phyloP scores from a whole-genome alignment of 2,329 filamentous ascomycete genomes.

The Xylaria sp. region DNA sequence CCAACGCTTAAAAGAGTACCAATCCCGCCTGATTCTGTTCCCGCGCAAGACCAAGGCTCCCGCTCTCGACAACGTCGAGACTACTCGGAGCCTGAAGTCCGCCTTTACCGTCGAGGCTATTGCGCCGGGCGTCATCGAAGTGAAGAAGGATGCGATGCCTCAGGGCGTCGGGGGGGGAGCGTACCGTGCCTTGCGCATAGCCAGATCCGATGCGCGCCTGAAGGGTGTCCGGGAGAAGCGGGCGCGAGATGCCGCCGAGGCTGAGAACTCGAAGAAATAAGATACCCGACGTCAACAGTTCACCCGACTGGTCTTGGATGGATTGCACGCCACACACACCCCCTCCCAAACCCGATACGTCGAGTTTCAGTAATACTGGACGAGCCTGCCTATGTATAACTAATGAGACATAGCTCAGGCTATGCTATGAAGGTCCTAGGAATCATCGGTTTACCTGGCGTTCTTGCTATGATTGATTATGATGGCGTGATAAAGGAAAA shows the following conservation, averaged over 20 bases:
- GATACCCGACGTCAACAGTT: not conserved
- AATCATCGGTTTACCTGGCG: too few relatives aligned
- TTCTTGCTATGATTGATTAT: too few relatives aligned
- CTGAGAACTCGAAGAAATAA: not conserved
- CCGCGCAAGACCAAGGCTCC: not conserved
- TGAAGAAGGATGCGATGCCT: conserved; percentile 3
- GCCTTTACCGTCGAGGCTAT: not conserved
- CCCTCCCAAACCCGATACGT: not conserved
- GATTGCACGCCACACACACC: not conserved
- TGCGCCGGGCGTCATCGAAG: not conserved
- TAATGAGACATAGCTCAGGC: too few relatives aligned
- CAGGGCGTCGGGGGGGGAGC: not conserved
- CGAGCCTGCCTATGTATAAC: not conserved
- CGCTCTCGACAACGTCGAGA: not conserved
- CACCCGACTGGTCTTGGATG: not conserved
- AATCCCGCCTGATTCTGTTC: not conserved
- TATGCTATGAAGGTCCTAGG: too few relatives aligned
- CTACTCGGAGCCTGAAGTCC: not conserved
- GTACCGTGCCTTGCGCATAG: not conserved
- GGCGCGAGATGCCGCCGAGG: not conserved
- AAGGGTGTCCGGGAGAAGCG: not conserved
- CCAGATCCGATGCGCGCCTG: not conserved
- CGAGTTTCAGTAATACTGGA: not conserved
- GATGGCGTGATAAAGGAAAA: too few relatives aligned
- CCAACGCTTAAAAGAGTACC: not conserved